phyloP scores from a whole-genome alignment of 257 asterid genomes.

The Gentiana straminea region DNA sequence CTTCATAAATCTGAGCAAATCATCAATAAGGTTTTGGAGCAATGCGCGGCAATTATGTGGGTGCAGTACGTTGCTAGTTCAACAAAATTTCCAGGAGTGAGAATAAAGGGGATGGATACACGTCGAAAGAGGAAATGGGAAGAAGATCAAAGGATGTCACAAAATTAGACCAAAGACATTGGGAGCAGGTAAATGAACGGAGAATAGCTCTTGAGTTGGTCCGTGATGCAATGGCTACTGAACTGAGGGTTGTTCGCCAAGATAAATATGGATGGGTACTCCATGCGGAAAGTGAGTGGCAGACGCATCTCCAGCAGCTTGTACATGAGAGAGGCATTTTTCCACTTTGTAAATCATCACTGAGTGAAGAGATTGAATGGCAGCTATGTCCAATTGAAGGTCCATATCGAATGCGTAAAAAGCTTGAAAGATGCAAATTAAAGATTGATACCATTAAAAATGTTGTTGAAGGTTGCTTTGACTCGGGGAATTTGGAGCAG shows the following conservation, averaged over 20 bases:
- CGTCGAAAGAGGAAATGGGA: constrained; percentile 89
- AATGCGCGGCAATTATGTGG: constrained; percentile 94
- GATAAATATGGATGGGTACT: constrained; percentile 99
- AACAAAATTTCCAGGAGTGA: constrained; percentile 85
- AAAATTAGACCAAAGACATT: constrained; percentile 65
- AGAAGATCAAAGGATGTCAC: constrained; percentile 61
- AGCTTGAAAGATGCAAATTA: constrained; percentile 73
- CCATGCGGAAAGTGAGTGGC: constrained; percentile 99
- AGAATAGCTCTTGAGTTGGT: constrained; percentile 90
- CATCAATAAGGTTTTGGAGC: constrained; percentile 75
- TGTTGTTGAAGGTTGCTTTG: constrained; percentile 55
- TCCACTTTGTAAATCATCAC: constrained; percentile 49
- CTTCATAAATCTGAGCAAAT: constrained; percentile 49
- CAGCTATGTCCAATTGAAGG: constrained; percentile 99
- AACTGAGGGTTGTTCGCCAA: constrained; percentile 92
- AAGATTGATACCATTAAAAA: constrained; percentile 67
- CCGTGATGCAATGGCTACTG: constrained; percentile 94
- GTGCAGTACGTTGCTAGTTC: constrained; percentile 85
- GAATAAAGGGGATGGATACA: constrained; percentile 88
- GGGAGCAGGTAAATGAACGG: constrained; percentile 96
- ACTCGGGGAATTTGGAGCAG: constrained; percentile 50
- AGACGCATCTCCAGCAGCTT: constrained; percentile 86
- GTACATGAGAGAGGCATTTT: constrained; percentile 95
- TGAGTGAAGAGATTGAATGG: constrained; percentile 68
- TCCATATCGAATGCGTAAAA: constrained; percentile 95